phyloP scores from a whole-genome alignment of 176 grass and related monocot species.

The Pharus latifolius region DNA sequence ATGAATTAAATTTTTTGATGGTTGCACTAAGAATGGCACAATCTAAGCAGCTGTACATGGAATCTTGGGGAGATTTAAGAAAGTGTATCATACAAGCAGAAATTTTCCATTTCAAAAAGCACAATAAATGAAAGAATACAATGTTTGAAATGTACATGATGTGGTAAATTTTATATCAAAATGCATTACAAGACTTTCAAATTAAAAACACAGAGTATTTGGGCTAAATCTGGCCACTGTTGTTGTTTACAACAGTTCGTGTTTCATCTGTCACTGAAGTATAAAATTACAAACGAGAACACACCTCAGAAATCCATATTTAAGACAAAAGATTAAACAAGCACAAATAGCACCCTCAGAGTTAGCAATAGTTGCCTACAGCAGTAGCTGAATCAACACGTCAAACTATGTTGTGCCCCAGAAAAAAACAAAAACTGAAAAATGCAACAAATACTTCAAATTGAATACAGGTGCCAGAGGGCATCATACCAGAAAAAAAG shows the following conservation, averaged over 20 bases:
- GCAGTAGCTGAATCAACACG: not conserved
- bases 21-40: not conserved
- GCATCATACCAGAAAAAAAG: constrained; percentile 79
- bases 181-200: too few species aligned
- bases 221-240: too few species aligned
- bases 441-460: not conserved
- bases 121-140: too few species aligned
- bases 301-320: too few species aligned
- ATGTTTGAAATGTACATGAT: too few species aligned
- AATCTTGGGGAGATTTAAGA: not conserved
- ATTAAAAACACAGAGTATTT: too few species aligned
- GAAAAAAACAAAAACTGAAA: constrained; percentile 23
- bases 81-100: constrained; percentile 1
- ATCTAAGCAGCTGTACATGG: not conserved
- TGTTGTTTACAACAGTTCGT: too few species aligned
- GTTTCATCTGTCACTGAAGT: too few species aligned
- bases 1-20: not conserved
- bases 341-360: not conserved
- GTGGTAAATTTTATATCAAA: too few species aligned
- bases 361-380: not conserved
- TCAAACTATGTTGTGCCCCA: not conserved
- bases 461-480: constrained; percentile 1
- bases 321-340: too few species aligned
- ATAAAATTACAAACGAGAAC: too few species aligned
- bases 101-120: not conserved